phyloP scores from a whole-genome alignment of 1,284 basidiomycete species.

The Ganoderma meredithae region DNA sequence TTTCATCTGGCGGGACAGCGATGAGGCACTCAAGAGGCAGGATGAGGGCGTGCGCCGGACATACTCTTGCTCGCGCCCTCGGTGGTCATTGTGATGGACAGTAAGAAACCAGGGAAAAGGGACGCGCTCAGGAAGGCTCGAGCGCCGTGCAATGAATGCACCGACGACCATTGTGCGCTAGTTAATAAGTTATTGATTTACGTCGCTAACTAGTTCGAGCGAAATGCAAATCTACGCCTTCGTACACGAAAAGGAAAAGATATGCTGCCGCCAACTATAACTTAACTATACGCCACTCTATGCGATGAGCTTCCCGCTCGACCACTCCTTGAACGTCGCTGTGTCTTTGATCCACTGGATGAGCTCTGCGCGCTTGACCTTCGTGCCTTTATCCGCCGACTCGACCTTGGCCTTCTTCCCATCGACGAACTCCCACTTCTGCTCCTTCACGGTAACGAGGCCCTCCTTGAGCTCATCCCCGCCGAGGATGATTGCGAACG shows the following conservation, averaged over 20 bases:
- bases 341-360: constrained; percentile 72
- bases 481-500: constrained; percentile 92
- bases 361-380: constrained; percentile 74
- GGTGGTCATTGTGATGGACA: constrained; percentile 21
- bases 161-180: too few species aligned
- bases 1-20: constrained; percentile 61
- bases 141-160: too few species aligned
- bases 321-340: constrained; percentile 56
- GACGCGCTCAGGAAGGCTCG: too few species aligned
- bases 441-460: constrained; percentile 91
- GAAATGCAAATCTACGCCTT: constrained; percentile 25
- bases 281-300: constrained; percentile 4
- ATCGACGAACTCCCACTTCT: constrained; percentile 82
- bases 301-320: constrained; percentile 44
- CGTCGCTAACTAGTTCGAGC: neutral
- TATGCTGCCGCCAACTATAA: constrained; percentile 15
- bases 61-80: constrained; percentile 52
- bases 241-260: constrained; percentile 23
- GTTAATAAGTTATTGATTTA: too few species aligned
- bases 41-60: constrained; percentile 27
- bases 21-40: neutral
- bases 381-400: constrained; percentile 68
- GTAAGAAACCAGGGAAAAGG: neutral
- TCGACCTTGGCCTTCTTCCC: constrained; percentile 78
- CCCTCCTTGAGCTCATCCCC: constrained; percentile 87